These are phyloP conservation scores for Candida maesae DNA, from an alignment of 805 yeast species.

Conservation along the genomic window DNA sequence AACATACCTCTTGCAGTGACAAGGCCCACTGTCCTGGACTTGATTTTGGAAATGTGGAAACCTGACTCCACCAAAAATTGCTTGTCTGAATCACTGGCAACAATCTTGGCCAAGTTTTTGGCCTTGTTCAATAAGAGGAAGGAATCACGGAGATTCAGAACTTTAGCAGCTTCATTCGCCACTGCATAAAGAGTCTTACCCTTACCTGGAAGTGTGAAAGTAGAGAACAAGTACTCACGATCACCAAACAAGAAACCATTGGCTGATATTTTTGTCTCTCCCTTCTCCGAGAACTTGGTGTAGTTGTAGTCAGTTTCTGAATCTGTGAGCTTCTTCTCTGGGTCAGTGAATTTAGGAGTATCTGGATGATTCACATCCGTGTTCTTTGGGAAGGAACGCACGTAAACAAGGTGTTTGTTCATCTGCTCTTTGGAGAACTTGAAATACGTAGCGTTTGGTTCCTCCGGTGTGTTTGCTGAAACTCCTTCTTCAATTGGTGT, in stretches of 20 bases:
- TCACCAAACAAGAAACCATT: slow-evolving; percentile 38
- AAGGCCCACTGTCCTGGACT: slow-evolving; percentile 18
- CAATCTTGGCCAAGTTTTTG: slow-evolving; percentile 34
- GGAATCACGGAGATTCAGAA: slow-evolving; percentile 44
- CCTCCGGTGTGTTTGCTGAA: slow-evolving; percentile 22
- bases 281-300: slow-evolving; percentile 35
- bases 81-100: slow-evolving; percentile 35
- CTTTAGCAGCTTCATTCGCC: slow-evolving; percentile 39
- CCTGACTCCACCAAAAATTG: slow-evolving; percentile 32
- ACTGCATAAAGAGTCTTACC: slow-evolving; percentile 37
- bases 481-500: slow-evolving; percentile 14
- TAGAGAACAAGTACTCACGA: slow-evolving; percentile 36
- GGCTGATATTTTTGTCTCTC: slow-evolving; percentile 41
- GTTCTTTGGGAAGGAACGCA: slow-evolving; percentile 13
- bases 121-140: slow-evolving; percentile 45
- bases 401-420: slow-evolving; percentile 12
- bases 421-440: slow-evolving; percentile 10
- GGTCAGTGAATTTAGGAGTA: slow-evolving; percentile 12
- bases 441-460: slow-evolving; percentile 26
- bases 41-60: slow-evolving; percentile 21
- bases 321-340: slow-evolving; percentile 18
- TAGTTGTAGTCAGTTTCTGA: slow-evolving; percentile 32
- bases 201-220: slow-evolving; percentile 37
- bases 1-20: slow-evolving; percentile 42
- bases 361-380: slow-evolving; percentile 13